Evolutionary conservation across 2,329 filamentous ascomycete genomes (phyloP).

Genomic region (Aspergillus piperis): DNA sequence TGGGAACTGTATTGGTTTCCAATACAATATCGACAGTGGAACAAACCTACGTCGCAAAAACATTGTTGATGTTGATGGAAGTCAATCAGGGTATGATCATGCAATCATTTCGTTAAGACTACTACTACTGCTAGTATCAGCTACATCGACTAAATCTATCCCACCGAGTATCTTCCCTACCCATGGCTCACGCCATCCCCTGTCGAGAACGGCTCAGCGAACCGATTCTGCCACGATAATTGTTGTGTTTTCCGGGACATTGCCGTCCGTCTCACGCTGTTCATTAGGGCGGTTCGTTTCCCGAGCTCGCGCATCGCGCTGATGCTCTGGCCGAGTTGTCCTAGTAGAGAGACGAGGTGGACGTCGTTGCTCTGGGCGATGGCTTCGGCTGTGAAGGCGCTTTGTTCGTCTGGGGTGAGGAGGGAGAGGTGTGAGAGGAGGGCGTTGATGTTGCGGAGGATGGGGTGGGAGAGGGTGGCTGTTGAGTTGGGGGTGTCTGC

Average conservation of each 20-base stretch:
- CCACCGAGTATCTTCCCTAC: neutral
- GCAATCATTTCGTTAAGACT: neutral
- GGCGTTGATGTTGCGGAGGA: conserved; percentile 85
- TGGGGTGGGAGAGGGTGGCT: conserved; percentile 66
- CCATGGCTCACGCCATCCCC: conserved; percentile 19
- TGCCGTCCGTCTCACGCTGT: conserved; percentile 36
- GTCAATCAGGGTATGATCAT: neutral
- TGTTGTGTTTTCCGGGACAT: conserved; percentile 25
- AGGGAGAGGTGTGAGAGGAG: conserved; percentile 81
- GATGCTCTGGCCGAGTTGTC: conserved; percentile 71
- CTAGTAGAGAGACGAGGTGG: conserved; percentile 72
- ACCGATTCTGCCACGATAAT: conserved; percentile 24
- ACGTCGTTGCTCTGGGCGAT: conserved; percentile 83
- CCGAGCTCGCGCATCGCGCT: conserved; percentile 72
- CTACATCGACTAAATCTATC: neutral
- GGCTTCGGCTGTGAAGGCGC: conserved; percentile 69
- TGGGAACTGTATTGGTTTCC: too few species aligned
- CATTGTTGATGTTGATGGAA: neutral
- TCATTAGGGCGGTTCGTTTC: conserved; percentile 68
- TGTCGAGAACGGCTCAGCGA: conserved; percentile 27
- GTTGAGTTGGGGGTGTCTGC: conserved; percentile 29
- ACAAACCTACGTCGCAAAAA: neutral
- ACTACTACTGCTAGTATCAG: neutral
- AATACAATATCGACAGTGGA: neutral
- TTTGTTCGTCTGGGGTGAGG: conserved; percentile 69